Evolutionary conservation across 2,329 filamentous ascomycete species (phyloP), one percentile per base, ranked within the genome.

Genomic region (Rhinocladiella similis): DNA sequence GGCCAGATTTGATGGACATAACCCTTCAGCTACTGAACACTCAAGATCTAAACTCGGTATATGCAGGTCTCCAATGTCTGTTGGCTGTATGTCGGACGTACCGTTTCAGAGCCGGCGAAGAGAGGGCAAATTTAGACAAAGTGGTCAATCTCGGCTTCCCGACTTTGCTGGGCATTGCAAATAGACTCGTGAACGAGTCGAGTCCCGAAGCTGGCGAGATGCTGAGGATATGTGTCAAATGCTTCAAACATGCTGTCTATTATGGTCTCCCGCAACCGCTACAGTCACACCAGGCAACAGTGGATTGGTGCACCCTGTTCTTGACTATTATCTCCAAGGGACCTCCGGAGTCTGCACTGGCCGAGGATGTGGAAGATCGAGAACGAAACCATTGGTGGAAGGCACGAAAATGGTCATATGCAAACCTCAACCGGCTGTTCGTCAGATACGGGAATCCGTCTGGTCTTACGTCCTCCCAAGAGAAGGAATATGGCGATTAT

Each of bases 331-430:
- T 97, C 35, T 87, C 88, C 65, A 97, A 97, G 75, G 78, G 87
- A 19, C 86, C 90, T 35, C 94, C 94, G 3, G 82, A 88, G 54
- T 85, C 81, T 65, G 88, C 92, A 35, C 86, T 97, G 82, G 73
- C 80, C 56, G 91, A 95, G 58, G 90, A 90, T 59, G 77, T 88
- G 50, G 86, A 90, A 56, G 93, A 97, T 69, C 85, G 94, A 56
- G 94, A 97, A 74, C 84, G 88, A 67, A 92, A 96, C 71, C 91
- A 97, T 73, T 99, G 94, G 93, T 99, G 93, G 93, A 99, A 97
- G 80, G 90, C 92, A 62, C 97, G 97, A 86, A 99, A 99, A 76
- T 97, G 94, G 94, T 89, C 93, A 13, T 99, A 97, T 74, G 96
- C 94, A 69, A 97, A 97, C 74, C 77, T 99, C 66, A 99, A 99